Percentiles rank a stretch among this genome's conserved stretches.
Evolutionary conservation across 345 rosid species (phyloP).

Genomic region (Salix dunnii): DNA sequence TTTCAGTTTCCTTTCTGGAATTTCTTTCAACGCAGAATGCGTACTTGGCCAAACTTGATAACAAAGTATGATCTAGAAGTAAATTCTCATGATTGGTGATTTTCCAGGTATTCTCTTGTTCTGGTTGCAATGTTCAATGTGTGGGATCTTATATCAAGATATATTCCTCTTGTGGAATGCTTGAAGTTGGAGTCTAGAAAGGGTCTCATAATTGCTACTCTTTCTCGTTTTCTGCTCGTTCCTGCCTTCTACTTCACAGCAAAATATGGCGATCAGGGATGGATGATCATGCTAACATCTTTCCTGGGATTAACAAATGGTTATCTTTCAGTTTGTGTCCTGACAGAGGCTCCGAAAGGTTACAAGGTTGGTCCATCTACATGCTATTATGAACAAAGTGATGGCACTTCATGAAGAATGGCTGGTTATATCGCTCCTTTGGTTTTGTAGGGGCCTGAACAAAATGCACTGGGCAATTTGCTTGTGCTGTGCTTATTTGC

Average conservation of each 20-base stretch:
- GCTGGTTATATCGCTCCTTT: neutral
- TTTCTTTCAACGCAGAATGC: too few relatives aligned
- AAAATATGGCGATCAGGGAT: slow-evolving; percentile 80
- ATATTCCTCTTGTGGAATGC: slow-evolving; percentile 51
- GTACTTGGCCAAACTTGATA: too few relatives aligned
- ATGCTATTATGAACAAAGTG: too few relatives aligned
- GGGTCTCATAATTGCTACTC: slow-evolving; percentile 42
- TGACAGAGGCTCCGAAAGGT: slow-evolving; percentile 76
- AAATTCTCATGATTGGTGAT: neutral
- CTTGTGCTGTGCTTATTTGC: slow-evolving; percentile 59
- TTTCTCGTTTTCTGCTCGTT: slow-evolving; percentile 53
- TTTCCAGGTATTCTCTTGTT: slow-evolving; percentile 65
- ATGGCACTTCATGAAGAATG: neutral
- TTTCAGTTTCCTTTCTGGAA: too few relatives aligned
- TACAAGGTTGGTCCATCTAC: slow-evolving; percentile 56
- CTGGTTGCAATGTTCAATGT: slow-evolving; percentile 60
- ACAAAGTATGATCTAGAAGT: neutral
- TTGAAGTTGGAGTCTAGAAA: slow-evolving; percentile 68
- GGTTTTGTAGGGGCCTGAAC: slow-evolving; percentile 73
- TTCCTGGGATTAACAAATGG: slow-evolving; percentile 74
- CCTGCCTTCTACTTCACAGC: slow-evolving; percentile 87
- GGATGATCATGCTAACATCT: slow-evolving; percentile 74
- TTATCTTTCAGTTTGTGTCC: slow-evolving; percentile 74
- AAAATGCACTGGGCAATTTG: slow-evolving; percentile 83
- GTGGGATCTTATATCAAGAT: slow-evolving; percentile 63